Conservation (phyloP, 371 early-diverging fungal species). For the Mortierella sp. region DNA sequence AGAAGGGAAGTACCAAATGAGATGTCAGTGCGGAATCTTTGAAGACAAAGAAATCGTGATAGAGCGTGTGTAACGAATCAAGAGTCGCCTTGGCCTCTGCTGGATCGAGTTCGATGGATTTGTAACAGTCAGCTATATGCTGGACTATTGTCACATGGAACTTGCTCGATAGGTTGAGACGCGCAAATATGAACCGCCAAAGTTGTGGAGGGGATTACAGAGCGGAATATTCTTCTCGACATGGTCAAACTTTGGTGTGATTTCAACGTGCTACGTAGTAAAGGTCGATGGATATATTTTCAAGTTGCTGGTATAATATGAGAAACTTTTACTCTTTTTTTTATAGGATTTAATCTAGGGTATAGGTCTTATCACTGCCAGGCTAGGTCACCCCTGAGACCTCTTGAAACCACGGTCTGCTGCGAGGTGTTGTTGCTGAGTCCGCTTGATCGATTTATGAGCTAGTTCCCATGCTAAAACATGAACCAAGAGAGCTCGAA, state of each 20-base stretch:
- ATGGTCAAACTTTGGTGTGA: too few relatives aligned
- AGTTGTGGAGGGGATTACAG: too few relatives aligned
- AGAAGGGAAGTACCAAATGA: conserved; percentile 17
- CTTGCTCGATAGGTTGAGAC: conserved; percentile 5
- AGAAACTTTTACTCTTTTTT: too few relatives aligned
- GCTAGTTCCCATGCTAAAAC: neutral
- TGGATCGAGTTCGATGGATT: conserved; percentile 20
- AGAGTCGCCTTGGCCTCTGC: conserved; percentile 5
- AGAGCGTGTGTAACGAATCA: conserved; percentile 15
- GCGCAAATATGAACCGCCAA: too few relatives aligned
- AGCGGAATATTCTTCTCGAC: too few relatives aligned
- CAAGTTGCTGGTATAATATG: too few relatives aligned
- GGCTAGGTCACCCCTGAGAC: conserved; percentile 5
- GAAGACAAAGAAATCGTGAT: conserved; percentile 34
- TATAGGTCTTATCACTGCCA: too few relatives aligned
- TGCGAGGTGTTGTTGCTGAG: conserved; percentile 28
- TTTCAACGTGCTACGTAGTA: too few relatives aligned
- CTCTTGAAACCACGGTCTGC: conserved; percentile 15
- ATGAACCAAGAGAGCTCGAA: neutral
- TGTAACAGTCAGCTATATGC: conserved; percentile 21
- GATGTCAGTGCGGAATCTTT: conserved; percentile 27
- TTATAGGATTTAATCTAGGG: too few relatives aligned
- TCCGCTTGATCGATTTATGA: conserved; percentile 18
- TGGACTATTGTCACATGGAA: conserved; percentile 6
- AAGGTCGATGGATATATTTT: too few relatives aligned